Base-by-base conservation (phyloP, 305 asterid species). In the Caryopteris hybrid region DNA sequence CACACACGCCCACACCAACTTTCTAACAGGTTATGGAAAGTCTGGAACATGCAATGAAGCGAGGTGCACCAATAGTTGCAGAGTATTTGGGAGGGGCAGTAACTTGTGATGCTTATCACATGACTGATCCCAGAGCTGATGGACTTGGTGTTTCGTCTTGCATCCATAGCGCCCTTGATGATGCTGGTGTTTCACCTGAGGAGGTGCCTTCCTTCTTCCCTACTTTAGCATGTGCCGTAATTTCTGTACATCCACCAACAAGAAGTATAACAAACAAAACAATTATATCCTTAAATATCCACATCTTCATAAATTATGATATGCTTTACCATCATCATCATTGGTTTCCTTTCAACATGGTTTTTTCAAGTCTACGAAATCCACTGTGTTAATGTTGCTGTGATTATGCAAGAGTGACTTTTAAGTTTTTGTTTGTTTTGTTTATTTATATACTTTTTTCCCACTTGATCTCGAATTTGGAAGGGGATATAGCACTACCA, bases 131-230 rank as follows among this genome's bases (percentile, higher is more conserved):
- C 8, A 84, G 97, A 61, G 81, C 97, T 54, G 99, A 94, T 78
- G 99, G 99, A 34, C 96, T 91, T 51, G 99, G 98, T 70, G 97
- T 94, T 61, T 94, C 99, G 51, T 86, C 96, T 12, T 94, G 99
- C 61, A 94, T 89, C 68, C 76, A 67, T 20, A 75, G 83, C 68
- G 81, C 88, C 74, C 92, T 89, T 66, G 80, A 73, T 75, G 95
- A 89, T 84, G 90, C 90, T 64, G 96, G 96, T 64, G 90, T 87
- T 42, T 89, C 96, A 39, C 81, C 84, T 13, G 96, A 89, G 72
- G 96, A 89, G 96, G 96, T 84, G 43, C n/a, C n/a, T 48, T 61
- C 66, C 63, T 74, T 59, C 70, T 67, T 70, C 47, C 68, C 54
- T 36, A 16, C 4, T 42, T 57, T 34, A 50, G 22, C 39, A 34